These are phyloP conservation scores for Aspergillus egyptiacus DNA, from an alignment of 495 filamentous ascomycete species.

Conservation along the genomic window DNA sequence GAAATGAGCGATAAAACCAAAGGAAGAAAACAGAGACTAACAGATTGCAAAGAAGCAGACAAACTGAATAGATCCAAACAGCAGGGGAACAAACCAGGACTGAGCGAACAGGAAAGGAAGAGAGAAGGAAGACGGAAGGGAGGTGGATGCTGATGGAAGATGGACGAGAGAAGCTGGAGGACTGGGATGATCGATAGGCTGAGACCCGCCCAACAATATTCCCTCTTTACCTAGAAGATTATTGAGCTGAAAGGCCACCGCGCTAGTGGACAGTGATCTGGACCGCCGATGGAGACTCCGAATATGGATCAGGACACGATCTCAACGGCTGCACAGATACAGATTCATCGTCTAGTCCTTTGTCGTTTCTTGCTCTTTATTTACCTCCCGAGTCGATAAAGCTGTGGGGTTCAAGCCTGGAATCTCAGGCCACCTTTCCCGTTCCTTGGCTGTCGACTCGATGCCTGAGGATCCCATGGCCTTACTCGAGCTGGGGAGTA, in stretches of 20 bases:
- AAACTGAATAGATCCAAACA: neutral
- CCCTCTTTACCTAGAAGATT: too few relatives aligned
- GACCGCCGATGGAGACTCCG: neutral
- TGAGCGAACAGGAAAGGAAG: neutral
- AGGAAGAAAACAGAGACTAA: neutral
- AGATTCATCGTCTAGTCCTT: too few relatives aligned
- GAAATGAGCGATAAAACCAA: slow-evolving; percentile 14
- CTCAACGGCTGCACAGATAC: neutral
- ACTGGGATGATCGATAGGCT: slow-evolving; percentile 10
- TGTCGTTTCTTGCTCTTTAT: neutral
- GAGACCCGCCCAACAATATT: slow-evolving; percentile 11
- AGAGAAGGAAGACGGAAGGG: neutral
- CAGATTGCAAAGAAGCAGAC: neutral
- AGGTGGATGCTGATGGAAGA: slow-evolving; percentile 2
- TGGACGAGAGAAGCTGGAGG: slow-evolving; percentile 5
- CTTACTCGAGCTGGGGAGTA: too few relatives aligned
- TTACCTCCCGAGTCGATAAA: neutral
- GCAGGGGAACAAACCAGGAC: neutral
- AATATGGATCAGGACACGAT: neutral
- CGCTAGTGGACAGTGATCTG: slow-evolving; percentile 4
- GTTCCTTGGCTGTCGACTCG: neutral
- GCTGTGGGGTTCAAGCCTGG: neutral
- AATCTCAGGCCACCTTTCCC: slow-evolving; percentile 6
- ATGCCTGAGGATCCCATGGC: slow-evolving; percentile 1
- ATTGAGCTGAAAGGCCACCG: slow-evolving; percentile 5